These are phyloP conservation scores for Micromonas pusilla DNA, from an alignment of 139 green algal genomes.

Conservation along the genomic window DNA sequence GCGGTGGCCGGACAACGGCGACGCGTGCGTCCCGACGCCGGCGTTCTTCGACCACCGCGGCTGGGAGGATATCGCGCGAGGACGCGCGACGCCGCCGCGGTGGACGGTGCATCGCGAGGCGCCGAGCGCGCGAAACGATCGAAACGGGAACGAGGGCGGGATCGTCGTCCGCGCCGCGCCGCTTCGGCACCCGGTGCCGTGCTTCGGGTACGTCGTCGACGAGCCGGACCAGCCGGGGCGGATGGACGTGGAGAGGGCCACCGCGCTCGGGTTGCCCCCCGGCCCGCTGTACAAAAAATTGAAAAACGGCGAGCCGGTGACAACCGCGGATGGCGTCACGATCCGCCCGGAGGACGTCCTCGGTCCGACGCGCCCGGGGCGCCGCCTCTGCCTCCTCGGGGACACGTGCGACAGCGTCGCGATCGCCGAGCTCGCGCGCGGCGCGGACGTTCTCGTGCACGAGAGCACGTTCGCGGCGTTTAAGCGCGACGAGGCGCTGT, in stretches of 20 bases:
- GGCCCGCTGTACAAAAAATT: constrained; percentile 31
- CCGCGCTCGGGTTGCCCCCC: constrained; percentile 21
- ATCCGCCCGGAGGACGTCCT: constrained; percentile 36
- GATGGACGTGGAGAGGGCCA: constrained; percentile 24
- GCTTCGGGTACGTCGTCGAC: constrained; percentile 41
- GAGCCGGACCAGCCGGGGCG: constrained; percentile 29
- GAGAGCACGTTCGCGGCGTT: constrained; percentile 78
- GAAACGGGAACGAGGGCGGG: not conserved
- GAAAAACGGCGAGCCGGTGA: constrained; percentile 27
- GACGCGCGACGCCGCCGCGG: not conserved
- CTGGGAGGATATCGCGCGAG: not conserved
- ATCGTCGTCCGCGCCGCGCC: constrained; percentile 20
- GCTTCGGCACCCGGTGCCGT: constrained; percentile 35
- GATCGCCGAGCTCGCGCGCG: constrained; percentile 51
- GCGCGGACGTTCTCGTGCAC: constrained; percentile 67
- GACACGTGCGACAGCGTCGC: constrained; percentile 73
- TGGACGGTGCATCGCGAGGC: not conserved
- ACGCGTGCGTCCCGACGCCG: not conserved
- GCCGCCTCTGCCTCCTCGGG: constrained; percentile 82
- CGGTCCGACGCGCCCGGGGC: constrained; percentile 22
- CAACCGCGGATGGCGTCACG: not conserved
- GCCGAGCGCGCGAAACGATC: not conserved
- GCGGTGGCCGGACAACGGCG: constrained; percentile 10
- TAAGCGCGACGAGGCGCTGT: constrained; percentile 66
- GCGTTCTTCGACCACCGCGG: not conserved